Conservation (phyloP, 306 rosid species). For the Urtica urens region DNA sequence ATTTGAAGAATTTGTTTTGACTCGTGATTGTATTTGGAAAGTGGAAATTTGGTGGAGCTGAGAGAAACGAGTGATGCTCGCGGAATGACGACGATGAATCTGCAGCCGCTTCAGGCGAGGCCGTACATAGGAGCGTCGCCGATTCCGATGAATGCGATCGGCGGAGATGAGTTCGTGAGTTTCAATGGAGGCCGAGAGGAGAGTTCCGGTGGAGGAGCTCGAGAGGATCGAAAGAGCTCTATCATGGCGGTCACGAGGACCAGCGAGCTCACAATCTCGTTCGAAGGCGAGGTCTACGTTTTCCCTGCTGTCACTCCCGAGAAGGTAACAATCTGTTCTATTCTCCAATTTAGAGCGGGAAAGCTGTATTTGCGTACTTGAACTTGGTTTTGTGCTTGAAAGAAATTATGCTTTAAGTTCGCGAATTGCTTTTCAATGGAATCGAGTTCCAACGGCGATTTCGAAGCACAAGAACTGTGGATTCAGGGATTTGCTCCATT, state of each 20-base stretch:
- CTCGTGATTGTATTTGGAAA: slow-evolving; percentile 7
- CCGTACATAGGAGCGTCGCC: slow-evolving; percentile 13
- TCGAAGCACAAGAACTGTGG: too few relatives aligned
- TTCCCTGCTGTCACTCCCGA: slow-evolving; percentile 60
- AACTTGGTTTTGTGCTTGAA: too few relatives aligned
- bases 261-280: slow-evolving; percentile 61
- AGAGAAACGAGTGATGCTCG: slow-evolving; percentile 22
- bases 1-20: background rate
- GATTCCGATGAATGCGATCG: slow-evolving; percentile 18
- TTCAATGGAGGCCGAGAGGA: slow-evolving; percentile 16
- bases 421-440: too few relatives aligned
- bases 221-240: slow-evolving; percentile 9
- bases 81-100: slow-evolving; percentile 28
- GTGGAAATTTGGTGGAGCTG: slow-evolving; percentile 2
- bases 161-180: slow-evolving; percentile 10
- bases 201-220: slow-evolving; percentile 19
- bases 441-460: too few relatives aligned
- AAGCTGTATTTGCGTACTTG: too few relatives aligned
- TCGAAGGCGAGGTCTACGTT: slow-evolving; percentile 65
- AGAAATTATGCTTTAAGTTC: too few relatives aligned
- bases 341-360: too few relatives aligned
- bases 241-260: slow-evolving; percentile 22
- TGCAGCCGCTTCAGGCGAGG: slow-evolving; percentile 24
- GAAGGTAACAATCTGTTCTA: too few relatives aligned
- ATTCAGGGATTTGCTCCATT: too few relatives aligned